These are phyloP conservation scores for Boeremia lycopersici DNA, from an alignment of 2,329 filamentous ascomycete species.

Conservation along the genomic window DNA sequence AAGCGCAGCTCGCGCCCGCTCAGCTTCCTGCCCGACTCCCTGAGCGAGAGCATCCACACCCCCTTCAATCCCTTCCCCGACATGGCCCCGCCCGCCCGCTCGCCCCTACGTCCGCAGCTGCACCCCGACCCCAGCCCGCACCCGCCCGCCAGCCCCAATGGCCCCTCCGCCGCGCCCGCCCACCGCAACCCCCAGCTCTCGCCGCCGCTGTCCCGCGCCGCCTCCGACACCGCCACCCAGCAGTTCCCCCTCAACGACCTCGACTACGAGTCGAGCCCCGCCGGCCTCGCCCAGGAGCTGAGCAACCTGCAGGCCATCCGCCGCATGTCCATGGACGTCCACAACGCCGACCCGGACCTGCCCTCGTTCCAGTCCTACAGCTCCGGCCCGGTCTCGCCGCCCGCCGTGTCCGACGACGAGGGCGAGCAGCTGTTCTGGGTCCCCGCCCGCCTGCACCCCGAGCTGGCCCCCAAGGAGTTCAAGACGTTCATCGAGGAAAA, in stretches of 20 bases:
- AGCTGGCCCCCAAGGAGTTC: slow-evolving; percentile 93
- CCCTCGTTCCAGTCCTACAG: slow-evolving; percentile 69
- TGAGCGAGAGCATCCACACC: slow-evolving; percentile 55
- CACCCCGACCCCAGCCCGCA: slow-evolving; percentile 31
- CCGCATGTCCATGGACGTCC: slow-evolving; percentile 93
- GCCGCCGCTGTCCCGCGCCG: slow-evolving; percentile 47
- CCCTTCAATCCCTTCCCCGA: slow-evolving; percentile 40
- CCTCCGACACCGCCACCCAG: slow-evolving; percentile 56
- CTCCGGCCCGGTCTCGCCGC: slow-evolving; percentile 71
- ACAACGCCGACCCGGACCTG: slow-evolving; percentile 72
- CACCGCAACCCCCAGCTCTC: slow-evolving; percentile 38
- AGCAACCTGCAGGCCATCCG: slow-evolving; percentile 90
- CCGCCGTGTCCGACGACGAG: slow-evolving; percentile 74
- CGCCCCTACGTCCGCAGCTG: slow-evolving; percentile 48
- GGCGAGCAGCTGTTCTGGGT: slow-evolving; percentile 93
- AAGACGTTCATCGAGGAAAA: slow-evolving; percentile 95
- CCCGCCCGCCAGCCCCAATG: slow-evolving; percentile 5
- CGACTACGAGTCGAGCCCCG: slow-evolving; percentile 88
- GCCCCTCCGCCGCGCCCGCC: slow-evolving; percentile 3
- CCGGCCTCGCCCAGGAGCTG: slow-evolving; percentile 87
- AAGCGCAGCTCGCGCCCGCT: slow-evolving; percentile 68
- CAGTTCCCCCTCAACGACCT: slow-evolving; percentile 80
- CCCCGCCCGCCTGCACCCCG: slow-evolving; percentile 89
- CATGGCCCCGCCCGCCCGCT: slow-evolving; percentile 49
- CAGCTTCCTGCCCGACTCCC: slow-evolving; percentile 71